A percentile compares a stretch with the other conserved stretches of the same genome.
These are phyloP conservation scores for Pyrenophora tritici-repentis DNA, from an alignment of 2,329 filamentous ascomycete species.

Conservation along the genomic window DNA sequence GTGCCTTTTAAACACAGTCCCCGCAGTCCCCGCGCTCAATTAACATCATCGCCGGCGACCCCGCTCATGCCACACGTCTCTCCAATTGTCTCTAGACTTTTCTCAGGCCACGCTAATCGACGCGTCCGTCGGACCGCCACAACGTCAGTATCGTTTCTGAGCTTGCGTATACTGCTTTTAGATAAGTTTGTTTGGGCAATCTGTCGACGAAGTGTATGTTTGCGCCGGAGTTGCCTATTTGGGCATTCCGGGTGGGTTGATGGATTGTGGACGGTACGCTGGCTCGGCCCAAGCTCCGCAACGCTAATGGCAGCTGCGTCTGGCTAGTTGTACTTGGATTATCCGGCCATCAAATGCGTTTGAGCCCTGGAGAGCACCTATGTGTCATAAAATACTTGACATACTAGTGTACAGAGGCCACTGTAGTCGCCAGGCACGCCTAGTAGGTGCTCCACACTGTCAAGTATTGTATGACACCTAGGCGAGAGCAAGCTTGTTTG, in stretches of 20 bases:
- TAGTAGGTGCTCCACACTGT: too few relatives aligned
- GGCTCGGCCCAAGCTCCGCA: slow-evolving; percentile 24
- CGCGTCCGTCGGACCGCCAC: too few relatives aligned
- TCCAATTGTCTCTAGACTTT: background rate
- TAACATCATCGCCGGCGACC: slow-evolving; percentile 14
- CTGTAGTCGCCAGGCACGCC: too few relatives aligned
- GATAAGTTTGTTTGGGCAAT: slow-evolving; percentile 12
- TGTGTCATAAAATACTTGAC: too few relatives aligned
- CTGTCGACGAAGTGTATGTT: slow-evolving; percentile 6
- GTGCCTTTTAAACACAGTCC: slow-evolving; percentile 22
- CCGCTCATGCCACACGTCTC: slow-evolving; percentile 9
- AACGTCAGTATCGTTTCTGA: background rate
- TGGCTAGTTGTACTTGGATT: too few relatives aligned
- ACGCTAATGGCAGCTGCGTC: too few relatives aligned
- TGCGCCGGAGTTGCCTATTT: slow-evolving; percentile 29
- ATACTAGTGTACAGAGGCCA: too few relatives aligned
- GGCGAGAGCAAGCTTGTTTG: too few relatives aligned
- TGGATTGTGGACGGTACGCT: slow-evolving; percentile 1
- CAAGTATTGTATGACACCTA: too few relatives aligned
- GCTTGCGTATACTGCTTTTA: slow-evolving; percentile 26
- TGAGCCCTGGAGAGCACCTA: too few relatives aligned
- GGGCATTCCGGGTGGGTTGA: slow-evolving; percentile 18
- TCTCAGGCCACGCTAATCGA: too few relatives aligned
- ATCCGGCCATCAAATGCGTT: too few relatives aligned
- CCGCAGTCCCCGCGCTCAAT: slow-evolving; percentile 20